A percentile compares a stretch with the other conserved stretches of the same genome.
phyloP scores from a whole-genome alignment of 2,329 filamentous ascomycete species.

The Penicillium olsonii region DNA sequence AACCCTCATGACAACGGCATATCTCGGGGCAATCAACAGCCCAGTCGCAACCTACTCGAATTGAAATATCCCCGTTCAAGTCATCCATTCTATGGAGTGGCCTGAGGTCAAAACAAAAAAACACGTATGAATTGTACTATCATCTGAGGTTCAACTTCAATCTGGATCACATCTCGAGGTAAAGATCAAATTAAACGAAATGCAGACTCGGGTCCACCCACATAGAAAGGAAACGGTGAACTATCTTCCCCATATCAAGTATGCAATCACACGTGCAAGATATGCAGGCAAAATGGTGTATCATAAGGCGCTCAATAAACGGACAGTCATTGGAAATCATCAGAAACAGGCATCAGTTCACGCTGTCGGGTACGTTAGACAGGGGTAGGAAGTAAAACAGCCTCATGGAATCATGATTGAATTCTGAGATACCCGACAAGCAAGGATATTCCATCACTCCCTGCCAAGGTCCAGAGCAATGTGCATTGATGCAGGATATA shows the following conservation, averaged over 20 bases:
- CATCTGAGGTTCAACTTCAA: not conserved
- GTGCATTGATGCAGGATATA: not conserved
- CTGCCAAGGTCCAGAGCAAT: too few relatives aligned
- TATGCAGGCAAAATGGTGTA: too few relatives aligned
- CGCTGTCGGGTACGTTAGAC: too few relatives aligned
- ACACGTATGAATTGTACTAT: not conserved
- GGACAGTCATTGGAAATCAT: not conserved
- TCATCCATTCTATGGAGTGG: too few relatives aligned
- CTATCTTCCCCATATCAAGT: not conserved
- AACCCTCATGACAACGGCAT: not conserved
- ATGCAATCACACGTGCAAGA: too few relatives aligned
- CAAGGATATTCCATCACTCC: not conserved
- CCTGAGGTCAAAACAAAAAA: not conserved
- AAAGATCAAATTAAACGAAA: not conserved
- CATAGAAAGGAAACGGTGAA: not conserved
- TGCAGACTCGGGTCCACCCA: too few relatives aligned
- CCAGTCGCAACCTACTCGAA: too few relatives aligned
- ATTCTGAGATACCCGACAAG: not conserved
- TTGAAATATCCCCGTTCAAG: too few relatives aligned
- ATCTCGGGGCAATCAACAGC: too few relatives aligned
- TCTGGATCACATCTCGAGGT: not conserved
- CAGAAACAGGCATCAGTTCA: too few relatives aligned
- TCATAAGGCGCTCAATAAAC: not conserved
- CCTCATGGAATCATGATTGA: not conserved
- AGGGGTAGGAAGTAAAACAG: not conserved